A percentile compares a stretch with the other conserved stretches of the same genome.
These are phyloP conservation scores for Panicum hallii DNA, from an alignment of 202 grass and related monocot species.

Conservation along the genomic window DNA sequence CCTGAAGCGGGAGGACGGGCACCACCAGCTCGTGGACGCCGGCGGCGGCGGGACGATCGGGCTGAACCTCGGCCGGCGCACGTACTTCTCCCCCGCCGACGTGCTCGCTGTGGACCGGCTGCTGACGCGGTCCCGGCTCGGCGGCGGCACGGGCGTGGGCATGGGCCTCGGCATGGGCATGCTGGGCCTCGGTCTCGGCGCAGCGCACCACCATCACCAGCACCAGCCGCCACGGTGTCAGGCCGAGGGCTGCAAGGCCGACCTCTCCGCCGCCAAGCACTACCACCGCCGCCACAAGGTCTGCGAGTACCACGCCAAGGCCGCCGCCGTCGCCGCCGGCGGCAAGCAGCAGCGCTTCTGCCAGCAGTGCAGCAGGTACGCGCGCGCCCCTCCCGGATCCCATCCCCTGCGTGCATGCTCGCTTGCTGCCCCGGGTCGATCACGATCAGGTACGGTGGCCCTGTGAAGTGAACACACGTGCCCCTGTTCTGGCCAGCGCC, in stretches of 20 bases:
- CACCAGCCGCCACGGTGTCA: slow-evolving; percentile 56
- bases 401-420: too few species aligned
- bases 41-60: slow-evolving; percentile 54
- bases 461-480: too few species aligned
- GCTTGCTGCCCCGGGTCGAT: too few species aligned
- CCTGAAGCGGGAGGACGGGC: slow-evolving; percentile 48
- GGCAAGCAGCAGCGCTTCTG: slow-evolving; percentile 94
- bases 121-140: slow-evolving; percentile 47
- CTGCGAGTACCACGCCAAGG: slow-evolving; percentile 95
- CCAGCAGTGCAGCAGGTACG: slow-evolving; percentile 96
- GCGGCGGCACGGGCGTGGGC: slow-evolving; percentile 14
- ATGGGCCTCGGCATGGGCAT: slow-evolving; percentile 42
- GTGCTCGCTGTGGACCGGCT: slow-evolving; percentile 62
- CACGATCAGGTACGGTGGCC: too few species aligned
- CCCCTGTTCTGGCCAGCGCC: too few species aligned
- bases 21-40: neutral
- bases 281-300: slow-evolving; percentile 98
- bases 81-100: slow-evolving; percentile 72
- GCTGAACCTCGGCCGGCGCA: slow-evolving; percentile 68
- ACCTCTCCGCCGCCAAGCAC: slow-evolving; percentile 82
- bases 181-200: slow-evolving; percentile 53
- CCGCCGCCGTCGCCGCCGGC: slow-evolving; percentile 57
- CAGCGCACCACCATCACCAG: neutral
- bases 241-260: slow-evolving; percentile 84
- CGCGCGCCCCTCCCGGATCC: too few species aligned